A percentile compares a stretch with the other conserved stretches of the same genome.
Evolutionary conservation across 306 rosid species (phyloP).

Genomic region (Glycine soja): DNA sequence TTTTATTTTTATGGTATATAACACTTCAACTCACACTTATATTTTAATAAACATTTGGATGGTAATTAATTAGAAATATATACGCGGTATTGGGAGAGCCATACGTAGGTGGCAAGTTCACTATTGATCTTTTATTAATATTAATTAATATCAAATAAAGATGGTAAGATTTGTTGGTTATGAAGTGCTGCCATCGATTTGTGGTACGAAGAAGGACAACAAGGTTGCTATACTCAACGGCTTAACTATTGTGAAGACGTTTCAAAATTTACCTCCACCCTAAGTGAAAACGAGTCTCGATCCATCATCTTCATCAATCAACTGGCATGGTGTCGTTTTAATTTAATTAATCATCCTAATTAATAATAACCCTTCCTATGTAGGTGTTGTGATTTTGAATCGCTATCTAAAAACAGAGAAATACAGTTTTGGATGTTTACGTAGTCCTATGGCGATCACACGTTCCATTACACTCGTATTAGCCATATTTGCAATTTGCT

Average conservation of each 20-base stretch:
- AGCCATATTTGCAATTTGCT: neutral
- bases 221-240: neutral
- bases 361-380: neutral
- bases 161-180: neutral
- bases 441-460: neutral
- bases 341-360: neutral
- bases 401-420: neutral
- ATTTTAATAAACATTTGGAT: neutral
- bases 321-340: neutral
- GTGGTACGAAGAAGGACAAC: slow-evolving; percentile 15
- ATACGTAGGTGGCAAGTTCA: neutral
- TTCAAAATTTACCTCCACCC: neutral
- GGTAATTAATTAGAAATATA: neutral
- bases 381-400: neutral
- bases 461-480: neutral
- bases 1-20: no score
- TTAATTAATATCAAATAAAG: neutral
- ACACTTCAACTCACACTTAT: no score
- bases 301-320: neutral
- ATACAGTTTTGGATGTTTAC: neutral
- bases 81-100: neutral
- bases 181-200: slow-evolving; percentile 5
- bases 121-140: neutral
- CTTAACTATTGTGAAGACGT: neutral
- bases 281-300: neutral